Base-by-base conservation (phyloP, 2,329 filamentous ascomycete genomes). In the Alternaria panax region DNA sequence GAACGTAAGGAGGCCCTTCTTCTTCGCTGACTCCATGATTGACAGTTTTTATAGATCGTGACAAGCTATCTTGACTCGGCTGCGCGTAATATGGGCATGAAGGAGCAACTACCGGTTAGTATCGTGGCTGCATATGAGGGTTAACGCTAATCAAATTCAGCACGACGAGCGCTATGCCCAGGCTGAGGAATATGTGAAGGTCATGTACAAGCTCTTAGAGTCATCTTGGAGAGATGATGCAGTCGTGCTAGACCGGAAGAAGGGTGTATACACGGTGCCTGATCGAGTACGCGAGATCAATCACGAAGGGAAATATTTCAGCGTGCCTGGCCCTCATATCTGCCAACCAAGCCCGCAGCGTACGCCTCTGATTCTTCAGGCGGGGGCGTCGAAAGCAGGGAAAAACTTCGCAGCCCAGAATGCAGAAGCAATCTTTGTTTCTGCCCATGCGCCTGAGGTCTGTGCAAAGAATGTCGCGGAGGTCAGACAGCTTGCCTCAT, bases 351-450 rank as follows among this genome's bases (percentile, higher is more conserved):
- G 84, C 48, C 88, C 88, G 0, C 90, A 92, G 67, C 80, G 89
- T 3, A 90, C 88, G 1, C 90, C 90, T 0, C 80, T 92, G 2
- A 83, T 92, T 5, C 81, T 92, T 4, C 90, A 92, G 73, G 90
- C 90, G 0, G 90, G 90, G 0, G 89, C 89, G 0, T 90, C 87
- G 0, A 85, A 83, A 50, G 83, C 88, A 0, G 89, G 89, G 2
- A 90, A 89, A 73, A 75, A 78, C 0, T 92, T 92, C 66, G 88
- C 88, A 0, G 87, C 88, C 0, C 85, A 88, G 64, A 88, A 92
- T 70, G 90, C 89, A 0, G 90, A 92, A 69, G 88, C 85, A 2
- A 88, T 92, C 51, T 92, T 92, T 66, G 84, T 90, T 1, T 88
- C 86, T 0, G 87, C 87, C 0, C 88, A 91, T 71, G 85, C 85